Evolutionary conservation across 1,284 basidiomycete species (phyloP).

Genomic region (Ceratobasidium sp.): DNA sequence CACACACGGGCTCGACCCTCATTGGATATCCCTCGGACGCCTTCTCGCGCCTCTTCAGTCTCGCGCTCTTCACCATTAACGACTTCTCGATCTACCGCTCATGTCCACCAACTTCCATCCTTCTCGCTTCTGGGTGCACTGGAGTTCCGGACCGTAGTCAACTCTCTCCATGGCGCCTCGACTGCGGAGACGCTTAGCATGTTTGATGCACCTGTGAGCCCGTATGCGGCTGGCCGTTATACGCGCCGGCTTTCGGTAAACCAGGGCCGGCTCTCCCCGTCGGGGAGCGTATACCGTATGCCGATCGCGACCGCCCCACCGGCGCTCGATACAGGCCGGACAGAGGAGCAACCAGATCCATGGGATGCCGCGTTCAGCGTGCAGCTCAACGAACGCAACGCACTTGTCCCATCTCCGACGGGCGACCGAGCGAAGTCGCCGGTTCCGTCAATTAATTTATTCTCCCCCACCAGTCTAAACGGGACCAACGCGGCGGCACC

Average conservation of each 20-base stretch:
- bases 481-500: slow-evolving; percentile 19
- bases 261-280: slow-evolving; percentile 20
- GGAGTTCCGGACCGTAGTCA: slow-evolving; percentile 73
- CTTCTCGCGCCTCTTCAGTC: slow-evolving; percentile 45
- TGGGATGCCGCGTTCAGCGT: slow-evolving; percentile 67
- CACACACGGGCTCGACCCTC: slow-evolving; percentile 52
- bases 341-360: slow-evolving; percentile 57
- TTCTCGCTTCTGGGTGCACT: slow-evolving; percentile 94
- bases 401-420: slow-evolving; percentile 15
- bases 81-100: slow-evolving; percentile 51
- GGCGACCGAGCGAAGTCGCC: slow-evolving; percentile 35
- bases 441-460: slow-evolving; percentile 40
- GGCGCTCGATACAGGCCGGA: slow-evolving; percentile 8
- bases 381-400: slow-evolving; percentile 59
- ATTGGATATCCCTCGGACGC: slow-evolving; percentile 56
- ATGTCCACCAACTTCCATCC: slow-evolving; percentile 73
- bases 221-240: slow-evolving; percentile 81
- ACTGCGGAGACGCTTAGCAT: slow-evolving; percentile 69
- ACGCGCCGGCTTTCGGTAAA: slow-evolving; percentile 55
- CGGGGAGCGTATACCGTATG: slow-evolving; percentile 19
- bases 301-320: slow-evolving; percentile 24
- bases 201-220: slow-evolving; percentile 78
- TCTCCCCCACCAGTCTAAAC: slow-evolving; percentile 29
- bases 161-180: slow-evolving; percentile 70
- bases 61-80: slow-evolving; percentile 60